Base-by-base conservation (phyloP, 768 basidiomycete species). In the Termitomyces sp. region DNA sequence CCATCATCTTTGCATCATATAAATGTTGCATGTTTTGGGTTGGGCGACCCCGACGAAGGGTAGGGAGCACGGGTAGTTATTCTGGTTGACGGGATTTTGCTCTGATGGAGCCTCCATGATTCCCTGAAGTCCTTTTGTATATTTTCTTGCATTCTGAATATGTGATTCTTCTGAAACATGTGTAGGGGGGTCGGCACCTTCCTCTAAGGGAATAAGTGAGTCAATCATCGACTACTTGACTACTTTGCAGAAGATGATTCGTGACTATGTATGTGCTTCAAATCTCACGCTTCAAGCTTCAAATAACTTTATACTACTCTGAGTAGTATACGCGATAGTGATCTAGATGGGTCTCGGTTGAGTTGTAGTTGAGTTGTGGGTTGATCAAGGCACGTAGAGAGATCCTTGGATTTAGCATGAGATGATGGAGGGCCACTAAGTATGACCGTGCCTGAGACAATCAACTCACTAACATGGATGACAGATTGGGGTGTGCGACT, bases 121-220 rank as follows among this genome's bases (percentile, higher is more conserved):
- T 13, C 14, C 49, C 42, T 61, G 59, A 63, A 68, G 66, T 63
- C 33, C 12, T 62, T 62, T 61, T 57, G 66, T 65, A 60, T 53
- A 53, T 38, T 63, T 49, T 24, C 44, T 35, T 32, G 32, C 45
- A 53, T 49, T 45, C 45, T 52, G 51, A 58, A 64, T 44, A 18
- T 55, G 50, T 62, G 54, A 64, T 62, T 52, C 56, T 57, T 61
- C 62, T 61, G 56, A 60, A 58, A 59, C 52, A 9, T 60, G 28
- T 30, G 53, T 61, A 63, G 64, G 53, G 45, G 59, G 64, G 54
- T 26, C 46, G 53, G 49, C 33, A 58, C 60, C 61, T 63, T 54
- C 57, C 54, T 45, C 22, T 42, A 18, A 44, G 47, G 26, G 50
- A 42, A 28, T 35, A 64, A 63, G 66, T 67, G 57, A 61, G 64